Conservation (phyloP, 1,284 basidiomycete genomes). For the Cryptococcus depauperatus region DNA sequence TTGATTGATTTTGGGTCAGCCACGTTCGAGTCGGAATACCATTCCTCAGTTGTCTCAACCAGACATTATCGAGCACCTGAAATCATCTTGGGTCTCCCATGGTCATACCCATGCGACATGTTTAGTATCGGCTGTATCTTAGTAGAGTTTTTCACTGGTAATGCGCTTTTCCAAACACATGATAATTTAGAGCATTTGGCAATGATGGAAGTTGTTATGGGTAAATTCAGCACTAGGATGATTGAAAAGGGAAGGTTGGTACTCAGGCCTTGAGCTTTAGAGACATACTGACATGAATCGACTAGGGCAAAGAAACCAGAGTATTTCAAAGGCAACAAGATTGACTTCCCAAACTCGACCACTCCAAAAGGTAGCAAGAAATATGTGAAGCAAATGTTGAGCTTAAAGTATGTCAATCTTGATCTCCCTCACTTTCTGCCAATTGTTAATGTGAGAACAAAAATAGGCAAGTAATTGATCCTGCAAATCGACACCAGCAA, state of each 20-base stretch:
- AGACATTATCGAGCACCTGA: slow-evolving; percentile 98
- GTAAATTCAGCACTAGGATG: slow-evolving; percentile 85
- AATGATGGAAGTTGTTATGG: slow-evolving; percentile 99
- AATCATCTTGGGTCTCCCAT: slow-evolving; percentile 93
- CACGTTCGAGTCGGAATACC: slow-evolving; percentile 96
- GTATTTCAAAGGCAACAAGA: slow-evolving; percentile 76
- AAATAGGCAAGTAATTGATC: slow-evolving; percentile 70
- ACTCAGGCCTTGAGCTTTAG: neutral
- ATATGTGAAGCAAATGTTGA: slow-evolving; percentile 80
- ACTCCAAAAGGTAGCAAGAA: slow-evolving; percentile 84
- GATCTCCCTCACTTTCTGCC: neutral
- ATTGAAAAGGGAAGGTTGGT: slow-evolving; percentile 45
- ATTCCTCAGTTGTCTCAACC: slow-evolving; percentile 94
- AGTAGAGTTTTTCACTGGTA: slow-evolving; percentile 96
- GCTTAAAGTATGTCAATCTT: slow-evolving; percentile 55
- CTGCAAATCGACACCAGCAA: slow-evolving; percentile 55
- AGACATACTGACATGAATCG: neutral
- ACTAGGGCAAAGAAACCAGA: slow-evolving; percentile 64
- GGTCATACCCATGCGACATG: slow-evolving; percentile 97
- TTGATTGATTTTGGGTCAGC: slow-evolving; percentile 97
- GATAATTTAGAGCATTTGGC: slow-evolving; percentile 98
- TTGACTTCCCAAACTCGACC: slow-evolving; percentile 86
- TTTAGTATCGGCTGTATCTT: slow-evolving; percentile 99
- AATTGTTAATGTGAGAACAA: neutral
- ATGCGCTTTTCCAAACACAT: slow-evolving; percentile 96